phyloP scores from a whole-genome alignment of 148 eudicot species.

The Cornus suecica region DNA sequence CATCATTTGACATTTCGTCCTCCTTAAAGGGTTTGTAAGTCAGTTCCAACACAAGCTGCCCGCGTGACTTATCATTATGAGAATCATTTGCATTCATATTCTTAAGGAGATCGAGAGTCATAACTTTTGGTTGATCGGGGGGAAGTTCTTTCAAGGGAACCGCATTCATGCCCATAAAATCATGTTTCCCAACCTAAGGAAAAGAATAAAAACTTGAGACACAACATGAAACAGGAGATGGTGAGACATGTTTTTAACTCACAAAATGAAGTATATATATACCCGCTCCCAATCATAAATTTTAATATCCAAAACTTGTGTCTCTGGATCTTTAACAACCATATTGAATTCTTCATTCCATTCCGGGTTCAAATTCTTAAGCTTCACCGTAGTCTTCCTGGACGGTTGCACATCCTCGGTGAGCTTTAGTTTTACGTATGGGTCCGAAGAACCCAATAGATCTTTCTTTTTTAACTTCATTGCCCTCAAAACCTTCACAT shows the following conservation, averaged over 20 bases:
- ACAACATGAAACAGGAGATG: neutral
- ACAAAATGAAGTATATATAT: neutral
- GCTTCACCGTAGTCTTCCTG: conserved; percentile 83
- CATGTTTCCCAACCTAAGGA: conserved; percentile 72
- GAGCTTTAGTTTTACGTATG: conserved; percentile 80
- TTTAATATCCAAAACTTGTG: conserved; percentile 53
- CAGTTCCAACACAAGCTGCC: conserved; percentile 64
- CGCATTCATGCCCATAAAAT: conserved; percentile 79
- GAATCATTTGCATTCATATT: conserved; percentile 61
- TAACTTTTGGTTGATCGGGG: conserved; percentile 62
- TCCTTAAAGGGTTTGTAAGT: conserved; percentile 71
- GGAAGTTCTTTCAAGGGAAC: conserved; percentile 71
- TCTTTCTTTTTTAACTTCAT: conserved; percentile 80
- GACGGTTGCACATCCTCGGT: conserved; percentile 80
- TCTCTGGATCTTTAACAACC: conserved; percentile 71
- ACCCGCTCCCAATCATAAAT: conserved; percentile 97
- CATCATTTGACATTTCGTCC: conserved; percentile 50
- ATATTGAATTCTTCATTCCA: conserved; percentile 86
- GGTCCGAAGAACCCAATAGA: conserved; percentile 80
- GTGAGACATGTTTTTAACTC: neutral
- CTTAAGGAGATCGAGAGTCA: conserved; percentile 62
- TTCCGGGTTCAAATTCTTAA: conserved; percentile 85
- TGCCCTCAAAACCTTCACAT: conserved; percentile 74
- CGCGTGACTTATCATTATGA: conserved; percentile 78
- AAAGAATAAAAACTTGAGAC: conserved; percentile 9